Evolutionary conservation across 495 filamentous ascomycete species (phyloP).

Genomic region (Aspergillus panamensis): DNA sequence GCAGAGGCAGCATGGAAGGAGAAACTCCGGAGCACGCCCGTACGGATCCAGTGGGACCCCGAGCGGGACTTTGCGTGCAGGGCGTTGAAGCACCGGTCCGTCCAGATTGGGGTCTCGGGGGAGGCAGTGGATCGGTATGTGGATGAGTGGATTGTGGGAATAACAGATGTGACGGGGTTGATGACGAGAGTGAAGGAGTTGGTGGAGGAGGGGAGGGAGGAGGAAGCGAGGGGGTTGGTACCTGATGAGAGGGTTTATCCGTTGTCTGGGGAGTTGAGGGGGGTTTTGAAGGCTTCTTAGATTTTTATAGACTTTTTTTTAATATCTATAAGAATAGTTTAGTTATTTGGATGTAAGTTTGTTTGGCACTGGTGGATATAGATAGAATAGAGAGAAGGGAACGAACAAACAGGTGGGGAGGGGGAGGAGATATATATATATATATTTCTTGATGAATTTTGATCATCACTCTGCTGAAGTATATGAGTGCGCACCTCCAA

Average conservation of each 20-base stretch:
- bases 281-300: background rate
- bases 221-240: background rate
- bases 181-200: conserved; percentile 37
- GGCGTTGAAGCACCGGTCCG: conserved; percentile 46
- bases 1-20: conserved; percentile 15
- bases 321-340: background rate
- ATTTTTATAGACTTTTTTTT: background rate
- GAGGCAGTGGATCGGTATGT: conserved; percentile 41
- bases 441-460: no score
- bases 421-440: no score
- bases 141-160: conserved; percentile 49
- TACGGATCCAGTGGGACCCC: conserved; percentile 63
- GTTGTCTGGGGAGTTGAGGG: conserved; percentile 1
- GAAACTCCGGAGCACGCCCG: conserved; percentile 31
- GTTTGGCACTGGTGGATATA: background rate
- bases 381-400: no score
- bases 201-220: conserved; percentile 4
- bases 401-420: no score
- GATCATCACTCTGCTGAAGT: no score
- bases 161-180: conserved; percentile 56
- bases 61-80: conserved; percentile 46
- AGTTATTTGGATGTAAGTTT: background rate
- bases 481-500: no score
- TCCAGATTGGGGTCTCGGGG: conserved; percentile 58
- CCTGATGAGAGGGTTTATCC: conserved; percentile 3